A percentile compares a stretch with the other conserved stretches of the same genome.
phyloP scores from a whole-genome alignment of 2,329 filamentous ascomycete species.

The Hymenoscyphus linearis region DNA sequence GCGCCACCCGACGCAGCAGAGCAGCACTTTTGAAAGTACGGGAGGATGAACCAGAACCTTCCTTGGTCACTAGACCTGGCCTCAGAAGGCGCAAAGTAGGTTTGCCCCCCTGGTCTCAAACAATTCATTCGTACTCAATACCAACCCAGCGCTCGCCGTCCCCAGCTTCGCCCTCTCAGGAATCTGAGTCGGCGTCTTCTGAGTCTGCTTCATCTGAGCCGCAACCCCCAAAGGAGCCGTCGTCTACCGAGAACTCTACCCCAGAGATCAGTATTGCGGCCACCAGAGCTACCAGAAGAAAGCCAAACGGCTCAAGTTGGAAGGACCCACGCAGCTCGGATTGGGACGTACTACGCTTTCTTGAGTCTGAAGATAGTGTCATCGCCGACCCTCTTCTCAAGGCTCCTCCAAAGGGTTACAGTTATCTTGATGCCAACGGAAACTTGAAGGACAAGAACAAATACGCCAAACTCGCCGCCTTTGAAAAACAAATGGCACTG shows the following conservation, averaged over 20 bases:
- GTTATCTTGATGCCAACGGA: constrained; percentile 15
- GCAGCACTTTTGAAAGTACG: background rate
- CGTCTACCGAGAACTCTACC: background rate
- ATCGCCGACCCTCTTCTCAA: constrained; percentile 18
- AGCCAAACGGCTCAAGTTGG: constrained; percentile 11
- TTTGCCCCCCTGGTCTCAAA: background rate
- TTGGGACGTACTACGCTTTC: constrained; percentile 19
- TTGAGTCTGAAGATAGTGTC: constrained; percentile 15
- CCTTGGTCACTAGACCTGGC: background rate
- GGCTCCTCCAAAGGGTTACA: constrained; percentile 14
- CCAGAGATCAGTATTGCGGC: background rate
- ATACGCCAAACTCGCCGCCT: constrained; percentile 7
- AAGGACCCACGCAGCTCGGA: constrained; percentile 17
- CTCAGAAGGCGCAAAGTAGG: background rate
- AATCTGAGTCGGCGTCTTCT: too few species aligned
- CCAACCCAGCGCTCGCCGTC: background rate
- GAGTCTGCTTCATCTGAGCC: background rate
- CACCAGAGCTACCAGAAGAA: constrained; percentile 1
- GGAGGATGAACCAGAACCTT: background rate
- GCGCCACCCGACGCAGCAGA: background rate
- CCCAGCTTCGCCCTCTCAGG: background rate
- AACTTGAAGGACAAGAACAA: constrained; percentile 17
- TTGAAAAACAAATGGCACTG: background rate
- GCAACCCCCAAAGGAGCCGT: background rate
- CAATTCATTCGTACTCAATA: background rate